A percentile compares a stretch with the other conserved stretches of the same genome.
Conservation (phyloP, 2,329 filamentous ascomycete genomes). For the Xylariaceae sp. region DNA sequence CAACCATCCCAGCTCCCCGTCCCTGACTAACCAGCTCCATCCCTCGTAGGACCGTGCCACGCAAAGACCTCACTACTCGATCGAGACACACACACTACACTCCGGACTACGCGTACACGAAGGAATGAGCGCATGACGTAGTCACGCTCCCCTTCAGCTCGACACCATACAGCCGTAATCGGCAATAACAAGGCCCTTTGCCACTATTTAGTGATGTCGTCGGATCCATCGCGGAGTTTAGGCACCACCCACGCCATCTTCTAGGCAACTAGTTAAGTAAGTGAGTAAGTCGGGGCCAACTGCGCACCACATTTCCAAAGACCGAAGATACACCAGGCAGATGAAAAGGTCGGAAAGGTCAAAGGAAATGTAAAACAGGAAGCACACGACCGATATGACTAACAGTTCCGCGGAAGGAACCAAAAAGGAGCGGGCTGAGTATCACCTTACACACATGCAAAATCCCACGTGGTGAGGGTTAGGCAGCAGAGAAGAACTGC, state of each 20-base stretch:
- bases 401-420: neutral
- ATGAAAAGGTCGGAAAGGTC: neutral
- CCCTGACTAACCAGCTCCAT: neutral
- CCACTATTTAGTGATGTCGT: neutral
- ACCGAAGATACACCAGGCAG: neutral
- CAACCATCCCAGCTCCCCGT: neutral
- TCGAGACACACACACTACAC: neutral
- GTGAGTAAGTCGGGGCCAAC: too few relatives aligned
- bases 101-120: too few relatives aligned
- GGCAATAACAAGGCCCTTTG: too few relatives aligned
- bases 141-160: neutral
- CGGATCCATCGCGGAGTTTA: neutral
- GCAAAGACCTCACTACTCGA: neutral
- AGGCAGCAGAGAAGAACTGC: neutral
- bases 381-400: neutral
- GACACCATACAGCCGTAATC: too few relatives aligned
- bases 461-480: constrained; percentile 8
- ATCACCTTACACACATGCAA: neutral
- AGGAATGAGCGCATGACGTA: neutral
- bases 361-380: neutral
- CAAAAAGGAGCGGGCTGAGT: neutral
- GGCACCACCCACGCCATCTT: neutral
- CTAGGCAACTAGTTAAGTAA: neutral
- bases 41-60: neutral
- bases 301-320: too few relatives aligned